Evolutionary conservation across 108 stramenopile species (phyloP), one percentile per base, ranked within the genome.

Genomic region (Cyclotella cryptica): DNA sequence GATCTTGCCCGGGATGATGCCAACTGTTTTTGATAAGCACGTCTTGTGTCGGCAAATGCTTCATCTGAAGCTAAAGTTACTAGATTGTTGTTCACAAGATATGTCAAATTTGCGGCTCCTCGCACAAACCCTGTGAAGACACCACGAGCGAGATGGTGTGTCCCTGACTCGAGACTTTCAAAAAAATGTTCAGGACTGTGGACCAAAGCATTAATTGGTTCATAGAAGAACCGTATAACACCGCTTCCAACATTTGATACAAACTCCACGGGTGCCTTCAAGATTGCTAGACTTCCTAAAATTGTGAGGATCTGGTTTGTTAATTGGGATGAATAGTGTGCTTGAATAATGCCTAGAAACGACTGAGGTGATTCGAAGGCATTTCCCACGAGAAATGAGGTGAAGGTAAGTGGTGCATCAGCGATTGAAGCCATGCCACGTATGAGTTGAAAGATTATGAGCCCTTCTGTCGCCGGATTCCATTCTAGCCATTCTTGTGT

Each of bases 181-280:
- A 94, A 70, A 62, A 94, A 94, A 52, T 90, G 84, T 11, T 73
- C 83, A 13, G 93, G 93, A 7, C 91, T 62, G 12, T 75, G 49
- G 7, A 74, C 72, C 18, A 90, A 81, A 27, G 90, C 93, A 43
- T 94, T 80, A 27, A 94, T 90, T n/a, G 93, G 90, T 64, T 91
- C 93, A 61, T 94, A 94, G 59, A 94, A 94, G 68, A 94, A 94
- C 43, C 88, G 86, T 15, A 86, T 76, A 52, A 94, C 93, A 40
- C 93, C 93, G 30, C 85, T 90, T 30, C 93, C 93, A 27, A 94
- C 86, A 68, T 94, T 94, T n/a, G 89, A 79, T 29, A 94, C 87
- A 47, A 94, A 90, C 55, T 94, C 93, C 13, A 89, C 93, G 6
- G 93, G 93, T 21, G 84, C 93, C 55, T 83, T 86, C 40, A 94